Conservation (phyloP, 2,329 filamentous ascomycete species). For the Talaromyces marneffei region DNA sequence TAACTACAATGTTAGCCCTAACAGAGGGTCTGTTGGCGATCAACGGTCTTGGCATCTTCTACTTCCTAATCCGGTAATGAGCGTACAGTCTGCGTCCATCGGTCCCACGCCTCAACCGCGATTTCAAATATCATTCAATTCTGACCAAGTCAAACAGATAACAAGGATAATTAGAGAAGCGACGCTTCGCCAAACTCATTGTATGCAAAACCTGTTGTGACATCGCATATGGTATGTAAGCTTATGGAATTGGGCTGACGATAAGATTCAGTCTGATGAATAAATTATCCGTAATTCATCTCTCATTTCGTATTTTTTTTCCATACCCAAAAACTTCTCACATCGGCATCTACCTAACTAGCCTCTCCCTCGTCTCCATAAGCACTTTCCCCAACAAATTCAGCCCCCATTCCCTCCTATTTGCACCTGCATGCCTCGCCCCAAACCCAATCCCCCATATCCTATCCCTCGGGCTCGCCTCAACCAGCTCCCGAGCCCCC, state of each 20-base stretch:
- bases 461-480: slow-evolving; percentile 32
- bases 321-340: not conserved
- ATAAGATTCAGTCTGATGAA: no score
- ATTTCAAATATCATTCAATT: no score
- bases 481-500: slow-evolving; percentile 26
- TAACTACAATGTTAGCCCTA: not conserved
- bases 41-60: not conserved
- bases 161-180: no score
- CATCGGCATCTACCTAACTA: slow-evolving; percentile 15
- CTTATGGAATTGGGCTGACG: no score
- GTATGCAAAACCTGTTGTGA: no score
- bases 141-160: no score
- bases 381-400: slow-evolving; percentile 30
- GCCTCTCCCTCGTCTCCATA: slow-evolving; percentile 28
- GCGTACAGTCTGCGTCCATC: not conserved
- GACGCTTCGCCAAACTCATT: no score
- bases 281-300: no score
- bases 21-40: not conserved
- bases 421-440: slow-evolving; percentile 24
- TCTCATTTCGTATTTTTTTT: no score
- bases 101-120: no score
- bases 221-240: no score
- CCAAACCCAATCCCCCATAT: slow-evolving; percentile 33
- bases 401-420: slow-evolving; percentile 26
- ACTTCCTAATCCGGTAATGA: not conserved